Percentiles rank a stretch among this genome's conserved stretches.
Evolutionary conservation across 2,329 filamentous ascomycete genomes (phyloP).

Genomic region (Ambrosiella beaveri): DNA sequence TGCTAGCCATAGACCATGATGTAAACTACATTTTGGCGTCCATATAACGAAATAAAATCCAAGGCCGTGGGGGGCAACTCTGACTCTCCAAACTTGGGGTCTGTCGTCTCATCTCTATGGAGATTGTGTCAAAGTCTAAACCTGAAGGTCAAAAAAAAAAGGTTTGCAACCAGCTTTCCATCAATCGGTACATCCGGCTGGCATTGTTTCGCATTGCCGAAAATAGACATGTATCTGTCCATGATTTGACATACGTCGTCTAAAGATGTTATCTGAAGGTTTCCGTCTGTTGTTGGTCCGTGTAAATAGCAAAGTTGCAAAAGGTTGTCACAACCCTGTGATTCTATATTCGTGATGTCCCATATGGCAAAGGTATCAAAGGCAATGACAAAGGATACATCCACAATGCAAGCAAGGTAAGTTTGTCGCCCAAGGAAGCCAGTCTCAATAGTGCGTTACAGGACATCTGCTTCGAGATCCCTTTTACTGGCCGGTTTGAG

Average conservation of each 20-base stretch:
- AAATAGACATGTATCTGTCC: background rate
- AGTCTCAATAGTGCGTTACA: too few relatives aligned
- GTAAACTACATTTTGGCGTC: too few relatives aligned
- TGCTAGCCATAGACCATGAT: too few relatives aligned
- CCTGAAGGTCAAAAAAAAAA: background rate
- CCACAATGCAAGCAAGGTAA: too few relatives aligned
- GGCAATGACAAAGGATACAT: too few relatives aligned
- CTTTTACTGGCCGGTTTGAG: background rate
- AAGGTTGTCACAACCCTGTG: background rate
- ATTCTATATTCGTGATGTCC: too few relatives aligned
- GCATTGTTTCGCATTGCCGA: background rate
- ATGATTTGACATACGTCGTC: background rate
- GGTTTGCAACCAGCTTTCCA: background rate
- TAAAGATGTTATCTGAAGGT: background rate
- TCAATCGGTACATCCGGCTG: background rate
- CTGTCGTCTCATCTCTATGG: background rate
- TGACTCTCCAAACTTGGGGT: background rate
- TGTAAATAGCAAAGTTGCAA: background rate
- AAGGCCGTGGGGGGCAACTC: background rate
- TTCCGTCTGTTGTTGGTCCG: background rate
- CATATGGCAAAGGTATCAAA: too few relatives aligned
- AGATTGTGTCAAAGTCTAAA: background rate
- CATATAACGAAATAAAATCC: background rate
- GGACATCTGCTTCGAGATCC: background rate
- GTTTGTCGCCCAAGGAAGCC: too few relatives aligned